phyloP scores from a whole-genome alignment of 495 filamentous ascomycete species.

The Aspergillus funiculosus region DNA sequence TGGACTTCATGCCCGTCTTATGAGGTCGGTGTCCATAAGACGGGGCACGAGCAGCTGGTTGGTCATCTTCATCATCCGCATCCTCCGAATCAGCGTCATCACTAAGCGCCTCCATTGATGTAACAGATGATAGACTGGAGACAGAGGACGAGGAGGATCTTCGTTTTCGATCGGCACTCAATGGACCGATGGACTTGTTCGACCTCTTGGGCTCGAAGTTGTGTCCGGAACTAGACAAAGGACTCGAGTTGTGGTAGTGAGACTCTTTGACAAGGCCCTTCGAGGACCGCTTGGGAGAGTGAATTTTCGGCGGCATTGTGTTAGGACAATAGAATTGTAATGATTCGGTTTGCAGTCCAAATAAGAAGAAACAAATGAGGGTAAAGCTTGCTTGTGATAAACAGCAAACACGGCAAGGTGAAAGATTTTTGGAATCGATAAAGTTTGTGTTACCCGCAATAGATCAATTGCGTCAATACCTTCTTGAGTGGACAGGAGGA shows the following conservation, averaged over 20 bases:
- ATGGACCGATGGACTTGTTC: conserved; percentile 19
- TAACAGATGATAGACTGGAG: conserved; percentile 42
- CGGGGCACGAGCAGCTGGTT: conserved; percentile 47
- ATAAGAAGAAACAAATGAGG: no score
- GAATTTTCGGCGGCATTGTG: conserved; percentile 27
- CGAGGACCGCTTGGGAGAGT: conserved; percentile 30
- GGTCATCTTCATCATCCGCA: conserved; percentile 47
- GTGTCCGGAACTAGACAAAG: conserved; percentile 10
- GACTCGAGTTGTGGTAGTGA: conserved; percentile 23
- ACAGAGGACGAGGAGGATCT: conserved; percentile 37
- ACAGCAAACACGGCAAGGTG: background rate
- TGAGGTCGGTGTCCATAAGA: conserved; percentile 41
- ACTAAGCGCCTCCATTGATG: conserved; percentile 35
- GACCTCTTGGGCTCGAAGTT: conserved; percentile 22
- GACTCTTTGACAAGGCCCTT: conserved; percentile 26
- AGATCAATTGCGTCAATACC: conserved; percentile 22
- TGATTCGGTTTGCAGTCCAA: background rate
- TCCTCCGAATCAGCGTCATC: conserved; percentile 41
- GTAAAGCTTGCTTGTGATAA: conserved; percentile 3
- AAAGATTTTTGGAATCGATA: conserved; percentile 4
- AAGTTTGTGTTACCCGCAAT: conserved; percentile 25
- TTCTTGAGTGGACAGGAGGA: background rate
- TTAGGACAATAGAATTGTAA: conserved; percentile 11
- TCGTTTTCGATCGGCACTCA: conserved; percentile 31
- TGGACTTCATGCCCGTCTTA: conserved; percentile 42